Base-by-base conservation (phyloP, 139 green algal species). In the Coelastrella sp. region DNA sequence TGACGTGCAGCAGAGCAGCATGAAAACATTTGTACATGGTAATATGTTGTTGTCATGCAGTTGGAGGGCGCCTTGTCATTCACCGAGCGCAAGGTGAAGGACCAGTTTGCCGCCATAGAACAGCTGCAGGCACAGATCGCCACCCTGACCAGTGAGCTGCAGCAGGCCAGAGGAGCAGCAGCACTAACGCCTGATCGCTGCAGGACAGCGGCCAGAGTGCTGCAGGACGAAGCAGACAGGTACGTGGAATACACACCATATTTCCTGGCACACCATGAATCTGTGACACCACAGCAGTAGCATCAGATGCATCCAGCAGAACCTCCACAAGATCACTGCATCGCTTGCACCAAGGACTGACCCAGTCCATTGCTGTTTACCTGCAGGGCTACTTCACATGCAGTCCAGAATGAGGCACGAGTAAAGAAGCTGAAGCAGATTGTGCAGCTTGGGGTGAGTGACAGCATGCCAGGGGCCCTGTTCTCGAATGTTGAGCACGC, bases 151-250 rank as follows among this genome's bases (percentile, higher is more conserved):
- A 58, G 9, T 61, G 35, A 90, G 12, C 59, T 90, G 24, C 73
- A 83, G 59, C 57, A 75, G 27, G 85, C 85, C 7, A 19, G 68
- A 1, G 85, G 85, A 4, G 73, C 61, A 75, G 73, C 74, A 70
- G 63, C 73, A 35, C 85, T 61, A 14, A 90, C 85, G 14, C 85
- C 85, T 66, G 73, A 84, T 58, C 58, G 85, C 58, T 90, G 85
- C 85, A 90, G 85, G 60, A 75, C 73, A 65, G 85, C 85, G 25
- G 85, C 85, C 7, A 76, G 73, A 20, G 73, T 61, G 24, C 74
- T 90, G 74, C 85, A 90, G 58, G 85, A 25, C 6, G 85, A 90
- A 63, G 85, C 85, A 73, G 85, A 90, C 25, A 90, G 85, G 85
- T 90, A 59, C 7, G 84, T 57, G 63, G 9, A 22, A 6, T 4